Base-by-base conservation (phyloP, 768 basidiomycete species). In the Gymnopilus dilepis region DNA sequence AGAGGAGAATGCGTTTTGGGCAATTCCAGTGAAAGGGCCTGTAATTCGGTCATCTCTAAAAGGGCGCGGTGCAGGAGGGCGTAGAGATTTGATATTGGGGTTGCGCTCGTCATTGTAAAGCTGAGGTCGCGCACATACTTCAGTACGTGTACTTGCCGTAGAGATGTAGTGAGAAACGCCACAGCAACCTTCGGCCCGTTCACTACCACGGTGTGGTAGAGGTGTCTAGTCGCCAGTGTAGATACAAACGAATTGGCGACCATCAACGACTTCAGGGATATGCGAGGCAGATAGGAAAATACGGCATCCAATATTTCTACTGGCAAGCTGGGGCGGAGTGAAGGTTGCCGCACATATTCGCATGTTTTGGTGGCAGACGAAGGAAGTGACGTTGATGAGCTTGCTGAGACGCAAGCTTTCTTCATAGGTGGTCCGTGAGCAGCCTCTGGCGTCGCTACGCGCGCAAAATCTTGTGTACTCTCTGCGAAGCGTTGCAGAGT, bases 1-100 rank as follows among this genome's bases (percentile, higher is more conserved):
- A 79, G 72, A 2, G 83, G 76, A 4, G 74, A 72, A 54, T 77
- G 72, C 4, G 64, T 67, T 56, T 71, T 76, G 15, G 67, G 84
- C 67, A 88, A 76, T 56, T 88, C 86, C 64, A 89, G 76, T 40
- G 70, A 71, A 38, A 89, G 80, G 30, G 74, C 65, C 33, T 69
- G 63, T 24, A 88, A 80, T 47, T 65, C 62, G 28, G 67, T 61
- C 47, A 84, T 78, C 5, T 73, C 72, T 7, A 61, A 69, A 31
- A 89, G 78, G 4, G 77, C 74, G 47, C 73, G 72, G 26, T 78
- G 75, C n/a, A 88, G 72, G 34, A 87, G 82, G 26, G 64, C 71
- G 64, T 86, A 83, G 61, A 84, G 74, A 66, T 84, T 84, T 21
- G 68, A 70, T 0, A 82, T 82, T n/a, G 82, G 78, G 40, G 60